A percentile compares a stretch with the other conserved stretches of the same genome.
phyloP scores from a whole-genome alignment of 2,329 filamentous ascomycete species.

The Pseudogymnoascus sp. region DNA sequence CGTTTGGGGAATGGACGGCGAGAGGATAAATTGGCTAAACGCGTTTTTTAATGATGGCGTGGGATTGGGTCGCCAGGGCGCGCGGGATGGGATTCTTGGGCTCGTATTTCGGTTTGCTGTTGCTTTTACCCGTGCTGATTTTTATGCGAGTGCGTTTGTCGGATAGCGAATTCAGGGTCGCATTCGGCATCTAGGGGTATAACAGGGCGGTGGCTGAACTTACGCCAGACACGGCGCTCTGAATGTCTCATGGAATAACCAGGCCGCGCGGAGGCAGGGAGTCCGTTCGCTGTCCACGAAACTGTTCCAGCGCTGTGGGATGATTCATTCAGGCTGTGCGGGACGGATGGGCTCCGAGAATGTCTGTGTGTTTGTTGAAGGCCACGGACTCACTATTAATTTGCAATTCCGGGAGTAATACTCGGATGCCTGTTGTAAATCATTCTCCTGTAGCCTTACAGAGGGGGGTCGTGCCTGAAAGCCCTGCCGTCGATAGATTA shows the following conservation, averaged over 20 bases:
- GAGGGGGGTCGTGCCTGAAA: background rate
- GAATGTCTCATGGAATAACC: background rate
- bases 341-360: background rate
- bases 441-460: background rate
- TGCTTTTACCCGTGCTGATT: background rate
- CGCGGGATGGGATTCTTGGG: background rate
- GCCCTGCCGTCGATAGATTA: background rate
- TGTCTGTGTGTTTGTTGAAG: background rate
- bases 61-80: background rate
- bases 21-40: background rate
- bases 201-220: background rate
- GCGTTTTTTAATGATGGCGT: background rate
- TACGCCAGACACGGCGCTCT: background rate
- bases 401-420: background rate
- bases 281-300: background rate
- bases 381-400: background rate
- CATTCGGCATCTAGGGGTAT: background rate
- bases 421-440: slow-evolving; percentile 1
- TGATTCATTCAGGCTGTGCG: background rate
- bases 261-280: background rate
- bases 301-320: background rate
- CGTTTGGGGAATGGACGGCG: background rate
- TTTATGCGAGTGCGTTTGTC: background rate
- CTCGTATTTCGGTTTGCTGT: background rate
- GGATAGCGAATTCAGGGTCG: background rate